A percentile compares a stretch with the other conserved stretches of the same genome.
Conservation (phyloP, 257 asterid species). For the Linaria vulgaris region DNA sequence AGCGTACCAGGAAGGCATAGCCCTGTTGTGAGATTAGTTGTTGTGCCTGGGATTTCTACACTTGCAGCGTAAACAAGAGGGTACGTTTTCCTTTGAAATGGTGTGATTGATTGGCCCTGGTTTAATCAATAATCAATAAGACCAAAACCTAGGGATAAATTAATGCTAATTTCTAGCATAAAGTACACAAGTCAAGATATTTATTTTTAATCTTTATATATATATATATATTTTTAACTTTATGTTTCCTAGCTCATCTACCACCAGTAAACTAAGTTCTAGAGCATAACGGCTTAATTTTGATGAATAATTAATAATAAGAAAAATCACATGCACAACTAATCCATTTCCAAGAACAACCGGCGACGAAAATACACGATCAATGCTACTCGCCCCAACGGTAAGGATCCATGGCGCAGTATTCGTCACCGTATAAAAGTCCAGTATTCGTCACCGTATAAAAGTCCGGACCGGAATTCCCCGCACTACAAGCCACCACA, state of each 20-base stretch:
- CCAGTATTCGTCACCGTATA: too few species aligned
- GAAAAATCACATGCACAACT: slow-evolving; percentile 26
- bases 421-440: too few species aligned
- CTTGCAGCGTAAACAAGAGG: slow-evolving; percentile 43
- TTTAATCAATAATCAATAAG: background rate
- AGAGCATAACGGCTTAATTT: too few species aligned
- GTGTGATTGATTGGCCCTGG: slow-evolving; percentile 42
- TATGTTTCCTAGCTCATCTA: too few species aligned
- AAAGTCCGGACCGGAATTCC: slow-evolving; percentile 32
- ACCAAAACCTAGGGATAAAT: too few species aligned
- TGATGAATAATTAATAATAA: too few species aligned
- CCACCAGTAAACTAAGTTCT: too few species aligned
- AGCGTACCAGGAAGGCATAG: slow-evolving; percentile 47
- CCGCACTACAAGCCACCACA: slow-evolving; percentile 43
- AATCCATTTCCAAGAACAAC: slow-evolving; percentile 38
- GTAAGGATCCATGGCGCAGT: slow-evolving; percentile 48
- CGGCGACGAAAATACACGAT: slow-evolving; percentile 32
- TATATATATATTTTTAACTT: too few species aligned
- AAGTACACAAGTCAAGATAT: too few species aligned
- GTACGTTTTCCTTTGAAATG: slow-evolving; percentile 12
- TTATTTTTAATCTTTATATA: too few species aligned
- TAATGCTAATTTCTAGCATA: too few species aligned
- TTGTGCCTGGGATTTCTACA: slow-evolving; percentile 37
- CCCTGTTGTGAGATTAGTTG: slow-evolving; percentile 22
- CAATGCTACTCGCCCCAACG: slow-evolving; percentile 44